Base-by-base conservation (phyloP, 352 stramenopile genomes). In the Globisporangium viniferum region DNA sequence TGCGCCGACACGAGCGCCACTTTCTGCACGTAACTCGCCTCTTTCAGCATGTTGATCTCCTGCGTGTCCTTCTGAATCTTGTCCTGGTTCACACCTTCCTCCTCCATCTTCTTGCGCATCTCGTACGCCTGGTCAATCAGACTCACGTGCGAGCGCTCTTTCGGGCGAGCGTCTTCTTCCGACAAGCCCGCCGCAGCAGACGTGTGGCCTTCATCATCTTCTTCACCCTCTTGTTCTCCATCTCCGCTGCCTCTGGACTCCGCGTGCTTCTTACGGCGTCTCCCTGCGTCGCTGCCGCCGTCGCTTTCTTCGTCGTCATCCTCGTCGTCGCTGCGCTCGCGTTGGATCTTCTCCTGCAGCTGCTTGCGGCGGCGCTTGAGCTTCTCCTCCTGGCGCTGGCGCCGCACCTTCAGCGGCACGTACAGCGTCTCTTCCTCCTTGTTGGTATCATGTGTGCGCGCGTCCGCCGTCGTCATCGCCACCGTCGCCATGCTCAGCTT, bases 11-110 rank as follows among this genome's bases (percentile, higher is more conserved):
- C 92, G 14, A 99, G 85, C 67, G 96, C 95, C 64, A 92, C 97
- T 59, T 98, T 99, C 76, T 98, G 95, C 31, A 99, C 95, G 70
- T 99, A 94, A 27, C 82, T 95, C 10, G 95, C 95, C 74, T 99
- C 95, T 67, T 97, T 97, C 49, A 99, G 87, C 77, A 99, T 98
- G 18, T 86, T 91, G 62, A 95, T 78, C 72, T 99, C 96, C 66
- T 92, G 81, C 29, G 86, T 84, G 56, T 93, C 84, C 73, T 95
- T 88, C 68, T 94, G 77, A 20, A 82, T 74, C 67, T 92, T 88
- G 57, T 89, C 78, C 67, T 91, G 81, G 69, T 96, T 93, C 71
- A 95, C 80, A 27, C 87, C 87, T 27, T 81, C 77, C 27, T 86
- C 78, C 62, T 95, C 88, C 74, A 89, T 64, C 55, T 78, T 70